Percentiles rank a stretch among this genome's conserved stretches.
Evolutionary conservation across 2,329 filamentous ascomycete genomes (phyloP).

Genomic region (Aspergillus tamarii): DNA sequence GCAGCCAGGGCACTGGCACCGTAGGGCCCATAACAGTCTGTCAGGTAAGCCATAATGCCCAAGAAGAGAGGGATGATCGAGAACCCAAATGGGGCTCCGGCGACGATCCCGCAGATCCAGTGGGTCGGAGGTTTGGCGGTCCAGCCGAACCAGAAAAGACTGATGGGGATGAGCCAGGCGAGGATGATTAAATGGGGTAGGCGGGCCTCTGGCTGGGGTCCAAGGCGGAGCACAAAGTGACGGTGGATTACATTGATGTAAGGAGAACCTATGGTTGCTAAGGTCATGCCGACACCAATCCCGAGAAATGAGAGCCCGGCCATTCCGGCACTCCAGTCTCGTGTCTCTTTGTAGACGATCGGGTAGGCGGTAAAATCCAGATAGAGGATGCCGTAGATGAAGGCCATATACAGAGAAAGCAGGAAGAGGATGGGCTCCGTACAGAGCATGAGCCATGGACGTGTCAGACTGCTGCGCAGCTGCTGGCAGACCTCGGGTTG

Average conservation of each 20-base stretch:
- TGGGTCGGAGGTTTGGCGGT: constrained; percentile 19
- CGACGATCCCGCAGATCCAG: constrained; percentile 17
- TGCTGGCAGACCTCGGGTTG: background rate
- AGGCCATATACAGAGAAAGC: constrained; percentile 49
- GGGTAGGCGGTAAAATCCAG: constrained; percentile 54
- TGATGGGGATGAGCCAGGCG: constrained; percentile 17
- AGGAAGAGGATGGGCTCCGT: constrained; percentile 52
- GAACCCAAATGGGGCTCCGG: constrained; percentile 20
- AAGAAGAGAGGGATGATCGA: constrained; percentile 20
- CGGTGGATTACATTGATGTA: constrained; percentile 33
- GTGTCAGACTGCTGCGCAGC: constrained; percentile 28
- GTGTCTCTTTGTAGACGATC: constrained; percentile 48
- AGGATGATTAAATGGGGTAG: constrained; percentile 21
- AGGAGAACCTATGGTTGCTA: constrained; percentile 35
- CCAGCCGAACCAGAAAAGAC: constrained; percentile 26
- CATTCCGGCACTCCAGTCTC: constrained; percentile 47
- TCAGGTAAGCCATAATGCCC: background rate
- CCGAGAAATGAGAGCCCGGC: constrained; percentile 51
- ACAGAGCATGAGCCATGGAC: constrained; percentile 50
- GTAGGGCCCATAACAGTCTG: background rate
- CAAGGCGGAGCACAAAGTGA: background rate
- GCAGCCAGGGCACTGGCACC: background rate
- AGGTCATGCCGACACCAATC: constrained; percentile 41
- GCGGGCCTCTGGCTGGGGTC: constrained; percentile 14
- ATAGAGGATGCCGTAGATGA: constrained; percentile 53